Conservation (phyloP, 495 filamentous ascomycete genomes). For the Trichoderma orchidacearum region DNA sequence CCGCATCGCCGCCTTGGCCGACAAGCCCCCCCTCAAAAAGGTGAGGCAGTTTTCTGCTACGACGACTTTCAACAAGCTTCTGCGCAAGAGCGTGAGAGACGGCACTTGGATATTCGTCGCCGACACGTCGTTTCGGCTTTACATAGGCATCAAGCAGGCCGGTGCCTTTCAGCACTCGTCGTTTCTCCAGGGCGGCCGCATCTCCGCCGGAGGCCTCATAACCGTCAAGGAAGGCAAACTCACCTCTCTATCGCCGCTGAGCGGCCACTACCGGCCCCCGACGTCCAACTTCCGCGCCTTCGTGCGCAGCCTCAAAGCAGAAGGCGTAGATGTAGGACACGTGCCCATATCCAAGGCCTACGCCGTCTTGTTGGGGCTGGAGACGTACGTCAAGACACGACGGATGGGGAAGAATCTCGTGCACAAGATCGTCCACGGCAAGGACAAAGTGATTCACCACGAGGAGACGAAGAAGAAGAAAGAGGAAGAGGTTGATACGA, state of each 20-base stretch:
- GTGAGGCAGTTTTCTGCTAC: conserved; percentile 53
- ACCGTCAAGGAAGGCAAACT: conserved; percentile 71
- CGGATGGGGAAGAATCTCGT: conserved; percentile 40
- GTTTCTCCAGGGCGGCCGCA: conserved; percentile 70
- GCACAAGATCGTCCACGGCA: conserved; percentile 16
- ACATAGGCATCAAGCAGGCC: conserved; percentile 80
- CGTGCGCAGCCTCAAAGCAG: conserved; percentile 52
- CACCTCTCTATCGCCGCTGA: conserved; percentile 39
- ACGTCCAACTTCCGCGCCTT: conserved; percentile 68
- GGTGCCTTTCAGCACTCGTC: conserved; percentile 85
- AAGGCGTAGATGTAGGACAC: conserved; percentile 64
- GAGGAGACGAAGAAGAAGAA: conserved; percentile 25
- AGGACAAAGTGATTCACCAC: conserved; percentile 25
- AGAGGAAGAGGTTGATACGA: conserved; percentile 31
- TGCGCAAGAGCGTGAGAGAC: conserved; percentile 55
- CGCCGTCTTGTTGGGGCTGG: conserved; percentile 67
- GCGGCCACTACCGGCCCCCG: conserved; percentile 81
- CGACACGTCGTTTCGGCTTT: conserved; percentile 75
- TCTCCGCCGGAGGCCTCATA: conserved; percentile 73
- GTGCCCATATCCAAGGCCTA: conserved; percentile 71
- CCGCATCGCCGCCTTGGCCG: conserved; percentile 3
- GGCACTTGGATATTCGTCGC: conserved; percentile 88
- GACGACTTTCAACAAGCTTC: conserved; percentile 55
- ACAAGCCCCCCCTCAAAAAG: conserved; percentile 44
- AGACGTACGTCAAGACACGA: conserved; percentile 55